These are phyloP conservation scores for Globisporangium perplexum DNA, from an alignment of 352 stramenopile species.

Conservation along the genomic window DNA sequence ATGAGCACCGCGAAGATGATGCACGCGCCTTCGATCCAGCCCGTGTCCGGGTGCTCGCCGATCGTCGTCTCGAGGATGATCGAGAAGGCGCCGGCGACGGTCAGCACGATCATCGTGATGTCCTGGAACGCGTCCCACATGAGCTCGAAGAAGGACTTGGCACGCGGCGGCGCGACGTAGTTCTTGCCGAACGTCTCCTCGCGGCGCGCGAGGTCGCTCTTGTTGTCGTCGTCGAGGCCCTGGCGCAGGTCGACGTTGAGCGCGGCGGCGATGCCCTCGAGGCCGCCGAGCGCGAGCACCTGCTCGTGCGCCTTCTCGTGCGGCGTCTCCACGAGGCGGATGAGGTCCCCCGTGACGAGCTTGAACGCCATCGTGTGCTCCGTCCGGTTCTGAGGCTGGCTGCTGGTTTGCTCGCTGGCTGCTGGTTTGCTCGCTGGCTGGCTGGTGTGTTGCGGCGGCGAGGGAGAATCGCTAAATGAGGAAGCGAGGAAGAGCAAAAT, in stretches of 20 bases:
- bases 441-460: constrained; percentile 4
- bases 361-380: constrained; percentile 32
- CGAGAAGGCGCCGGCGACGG: constrained; percentile 69
- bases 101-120: constrained; percentile 88
- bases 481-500: neutral
- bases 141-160: constrained; percentile 65
- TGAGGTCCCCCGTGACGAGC: constrained; percentile 47
- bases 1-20: constrained; percentile 91
- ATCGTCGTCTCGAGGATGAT: constrained; percentile 47
- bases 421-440: neutral
- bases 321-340: constrained; percentile 59
- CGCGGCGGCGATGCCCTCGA: constrained; percentile 38
- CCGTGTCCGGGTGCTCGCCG: constrained; percentile 48
- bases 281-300: constrained; percentile 34
- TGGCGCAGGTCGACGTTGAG: constrained; percentile 39
- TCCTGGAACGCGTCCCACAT: constrained; percentile 90
- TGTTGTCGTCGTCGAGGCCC: constrained; percentile 40
- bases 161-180: constrained; percentile 44
- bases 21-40: constrained; percentile 89
- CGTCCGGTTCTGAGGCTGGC: too few species aligned
- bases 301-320: constrained; percentile 43
- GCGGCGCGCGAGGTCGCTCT: constrained; percentile 25
- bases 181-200: constrained; percentile 56
- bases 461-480: constrained; percentile 13
- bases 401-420: neutral